A percentile compares a stretch with the other conserved stretches of the same genome.
Conservation (phyloP, 176 grass and related monocot species). For the Neostapfia colusana region DNA sequence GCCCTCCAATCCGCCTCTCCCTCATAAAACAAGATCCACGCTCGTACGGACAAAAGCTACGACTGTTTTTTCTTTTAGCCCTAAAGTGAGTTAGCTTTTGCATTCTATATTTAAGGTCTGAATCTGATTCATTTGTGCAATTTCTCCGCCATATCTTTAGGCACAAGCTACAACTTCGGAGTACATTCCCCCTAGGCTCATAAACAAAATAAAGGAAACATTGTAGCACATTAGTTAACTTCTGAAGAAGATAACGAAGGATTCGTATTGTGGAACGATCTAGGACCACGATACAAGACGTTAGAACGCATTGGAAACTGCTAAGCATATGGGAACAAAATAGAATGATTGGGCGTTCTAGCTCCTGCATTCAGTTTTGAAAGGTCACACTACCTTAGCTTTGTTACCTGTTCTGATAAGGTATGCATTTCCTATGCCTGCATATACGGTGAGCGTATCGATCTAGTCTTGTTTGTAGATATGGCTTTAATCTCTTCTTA, state of each 20-base stretch:
- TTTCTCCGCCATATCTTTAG: constrained; percentile 31
- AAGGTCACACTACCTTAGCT: background rate
- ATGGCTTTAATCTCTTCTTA: constrained; percentile 35
- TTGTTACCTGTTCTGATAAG: constrained; percentile 37
- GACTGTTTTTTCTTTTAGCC: constrained; percentile 5
- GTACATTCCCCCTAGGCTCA: constrained; percentile 25
- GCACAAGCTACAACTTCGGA: constrained; percentile 31
- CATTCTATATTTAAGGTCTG: constrained; percentile 38
- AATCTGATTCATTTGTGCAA: constrained; percentile 43
- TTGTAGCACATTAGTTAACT: constrained; percentile 9
- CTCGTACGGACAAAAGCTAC: constrained; percentile 31
- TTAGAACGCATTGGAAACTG: constrained; percentile 24
- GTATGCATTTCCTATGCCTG: constrained; percentile 30
- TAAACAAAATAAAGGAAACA: constrained; percentile 24
- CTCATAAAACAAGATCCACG: constrained; percentile 24
- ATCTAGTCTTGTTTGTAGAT: constrained; percentile 38
- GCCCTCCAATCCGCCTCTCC: background rate
- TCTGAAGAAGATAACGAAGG: background rate
- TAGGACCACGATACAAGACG: constrained; percentile 17
- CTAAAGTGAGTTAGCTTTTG: constrained; percentile 44
- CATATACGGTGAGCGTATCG: constrained; percentile 38
- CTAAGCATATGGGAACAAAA: constrained; percentile 34
- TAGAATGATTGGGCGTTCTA: constrained; percentile 27
- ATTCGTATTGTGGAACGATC: background rate
- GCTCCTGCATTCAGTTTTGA: constrained; percentile 29